Evolutionary conservation across 495 filamentous ascomycete genomes (phyloP), one percentile per base, ranked within the genome.

Genomic region (Daldinia bambusicola): DNA sequence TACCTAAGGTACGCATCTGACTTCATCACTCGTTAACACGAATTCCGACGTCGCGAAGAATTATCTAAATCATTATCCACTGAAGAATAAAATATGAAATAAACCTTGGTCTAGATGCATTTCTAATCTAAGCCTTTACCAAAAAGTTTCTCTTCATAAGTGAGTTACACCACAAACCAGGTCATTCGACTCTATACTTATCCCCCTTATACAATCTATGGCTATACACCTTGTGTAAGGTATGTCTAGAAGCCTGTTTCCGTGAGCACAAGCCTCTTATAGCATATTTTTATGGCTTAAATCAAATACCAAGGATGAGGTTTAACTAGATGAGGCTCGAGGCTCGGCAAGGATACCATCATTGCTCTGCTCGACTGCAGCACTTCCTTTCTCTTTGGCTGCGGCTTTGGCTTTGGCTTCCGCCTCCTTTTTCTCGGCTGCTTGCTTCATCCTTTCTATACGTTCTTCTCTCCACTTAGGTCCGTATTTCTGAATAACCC

Each of bases 401-500:
- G 26, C 3, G 26, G 26, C 66, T 32, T 71, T 67, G 30, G 65
- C 69, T 57, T 32, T 63, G 8, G 53, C 43, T 43, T 67, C 61
- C 14, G 66, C 67, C 60, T 74, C 74, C 67, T 78, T 74, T 26
- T 66, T 72, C 38, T 72, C 71, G 26, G 26, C 45, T 26, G 72
- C 66, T 56, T 52, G 64, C 10, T 70, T 62, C 61, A 77, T 67
- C 66, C 57, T 74, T 32, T 80, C 50, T 16, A 76, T 43, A 26
- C 80, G 75, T 43, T 80, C 75, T 50, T 78, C 81, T 57, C 84
- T 75, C 81, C 83, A 85, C 13, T 51, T 38, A 0, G 81, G 81
- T 0, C 84, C 84, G 45, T 72, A 64, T 22, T 75, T 80, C 4
- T 75, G 73, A 36, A 84, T 70, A 13, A 84, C 16, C 61, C 60